Base-by-base conservation (phyloP, 2,329 filamentous ascomycete species). In the Simplicillium aogashimaense region DNA sequence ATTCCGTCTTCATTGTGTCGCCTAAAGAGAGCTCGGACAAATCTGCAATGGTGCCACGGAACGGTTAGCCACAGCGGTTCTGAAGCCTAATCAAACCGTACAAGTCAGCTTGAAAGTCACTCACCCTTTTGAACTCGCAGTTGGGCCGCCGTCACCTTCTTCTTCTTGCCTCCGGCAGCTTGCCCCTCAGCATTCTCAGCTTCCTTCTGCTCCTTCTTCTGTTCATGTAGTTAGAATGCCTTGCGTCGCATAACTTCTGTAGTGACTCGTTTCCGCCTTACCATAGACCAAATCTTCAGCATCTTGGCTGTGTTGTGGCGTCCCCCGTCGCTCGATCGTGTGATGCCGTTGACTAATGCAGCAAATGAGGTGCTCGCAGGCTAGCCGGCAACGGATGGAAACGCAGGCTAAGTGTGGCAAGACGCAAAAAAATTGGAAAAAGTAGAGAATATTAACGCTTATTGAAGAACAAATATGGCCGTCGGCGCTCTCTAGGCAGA, bases 271-370 rank as follows among this genome's bases (percentile, higher is more conserved):
- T 6, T 25, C 4, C 13, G 20, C 55, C 74, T 38, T 71, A 94
- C 88, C 90, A 97, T 95, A 55, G 88, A 94, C 92, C 90, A 97
- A 72, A 97, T 95, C 72, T 97, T 97, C 74, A 95, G 76, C 92
- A 97, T 97, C 58, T 70, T 89, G 68, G 33, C 38, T 20, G 17
- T 32, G 10, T 7, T 9, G 17, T 17, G 29, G 28, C 35, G 30
- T 15, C 12, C 20, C 20, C 20, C 5, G 20, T 25, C 20, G 20
- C 20, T 25, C 20, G 20, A 25, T 25, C 20, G 20, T 25, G 20
- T 25, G 20, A 25, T 25, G 20, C 9, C 6, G 20, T 25, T 25
- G 20, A 25, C 20, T 25, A 25, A 25, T 25, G 20, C 20, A 25
- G 20, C 20, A 25, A 25, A 25, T 25, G 20, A 25, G 20, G 20